phyloP scores from a whole-genome alignment of 2,329 filamentous ascomycete species.

The Ophiostoma australiae region DNA sequence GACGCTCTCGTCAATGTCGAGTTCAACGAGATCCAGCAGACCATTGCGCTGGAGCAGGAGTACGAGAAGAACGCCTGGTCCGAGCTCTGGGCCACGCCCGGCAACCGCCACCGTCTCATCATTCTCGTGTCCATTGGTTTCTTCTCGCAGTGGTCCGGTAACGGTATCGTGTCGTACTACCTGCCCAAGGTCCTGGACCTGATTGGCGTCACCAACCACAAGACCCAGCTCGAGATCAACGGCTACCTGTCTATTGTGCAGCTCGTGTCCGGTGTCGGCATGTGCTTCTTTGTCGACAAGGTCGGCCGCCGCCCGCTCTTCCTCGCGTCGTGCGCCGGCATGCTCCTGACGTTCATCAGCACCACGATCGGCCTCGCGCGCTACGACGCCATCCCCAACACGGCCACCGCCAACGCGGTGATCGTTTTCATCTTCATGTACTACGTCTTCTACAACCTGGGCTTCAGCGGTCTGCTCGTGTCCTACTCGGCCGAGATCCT shows the following conservation, averaged over 20 bases:
- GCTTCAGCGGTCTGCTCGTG: conserved; percentile 43
- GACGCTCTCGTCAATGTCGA: conserved; percentile 24
- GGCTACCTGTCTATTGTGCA: conserved; percentile 31
- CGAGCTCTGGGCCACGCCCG: conserved; percentile 24
- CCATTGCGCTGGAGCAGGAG: conserved; percentile 38
- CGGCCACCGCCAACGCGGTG: conserved; percentile 23
- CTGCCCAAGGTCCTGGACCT: conserved; percentile 33
- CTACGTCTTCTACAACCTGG: conserved; percentile 36
- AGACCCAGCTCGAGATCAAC: conserved; percentile 30
- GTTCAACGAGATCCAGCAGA: conserved; percentile 26
- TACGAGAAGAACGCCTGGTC: conserved; percentile 20
- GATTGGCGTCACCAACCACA: conserved; percentile 33
- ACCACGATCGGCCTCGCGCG: conserved; percentile 38
- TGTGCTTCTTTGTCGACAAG: conserved; percentile 23
- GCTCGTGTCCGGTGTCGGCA: conserved; percentile 35
- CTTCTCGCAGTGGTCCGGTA: conserved; percentile 26
- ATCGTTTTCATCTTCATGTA: conserved; percentile 24
- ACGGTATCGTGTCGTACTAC: conserved; percentile 36
- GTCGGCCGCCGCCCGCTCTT: conserved; percentile 30
- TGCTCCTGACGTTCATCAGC: conserved; percentile 26
- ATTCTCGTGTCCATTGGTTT: conserved; percentile 26
- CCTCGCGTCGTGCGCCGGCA: conserved; percentile 26
- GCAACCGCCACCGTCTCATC: conserved; percentile 26
- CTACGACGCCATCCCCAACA: conserved; percentile 51
- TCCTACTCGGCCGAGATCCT: conserved; percentile 26